Evolutionary conservation across 2,329 filamentous ascomycete genomes (phyloP), one percentile per base, ranked within the genome.

Genomic region (Beauveria brongniartii): DNA sequence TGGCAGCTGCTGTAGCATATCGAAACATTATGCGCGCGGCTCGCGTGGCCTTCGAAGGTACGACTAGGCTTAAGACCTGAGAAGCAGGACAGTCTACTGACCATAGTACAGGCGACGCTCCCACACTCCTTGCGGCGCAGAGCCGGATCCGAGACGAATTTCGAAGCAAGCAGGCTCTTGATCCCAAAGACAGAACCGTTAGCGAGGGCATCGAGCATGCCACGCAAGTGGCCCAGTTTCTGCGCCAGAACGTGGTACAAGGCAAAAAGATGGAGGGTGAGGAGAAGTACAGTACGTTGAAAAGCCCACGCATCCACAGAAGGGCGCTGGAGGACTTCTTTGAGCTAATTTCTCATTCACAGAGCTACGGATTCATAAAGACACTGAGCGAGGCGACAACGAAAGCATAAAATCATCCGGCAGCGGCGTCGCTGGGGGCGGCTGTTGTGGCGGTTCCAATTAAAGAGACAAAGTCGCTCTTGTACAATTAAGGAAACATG

Each of bases 351-450:
- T 37, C 5, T 16, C 34, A 16, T 37, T 37, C 14, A 0, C 67
- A 97, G 92, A 89, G 71, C 77, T 97, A 61, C 83, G 88, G 56
- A 97, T 99, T 75, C 94, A 97, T 73, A 83, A 96, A 63, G 79
- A 96, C 65, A 99, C 89, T 34, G 93, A 99, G 74, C 82, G 91
- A 65, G 92, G 94, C 59, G 90, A 97, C 75, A 99, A 99, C 71
- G 92, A 97, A 67, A 90, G 88, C 40, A 85, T 97, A 69, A 95
- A 92, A 75, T 16, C 14, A 78, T 85, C 64, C 1, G 70, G 69
- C 44, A 62, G 62, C n/a, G 34, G 12, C 5, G 12, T 37, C 34
- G 53, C 64, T n/a, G 65, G 69, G 8, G 69, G 71, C 22, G 72
- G 73, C 14, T 74, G 74, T 59, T 70, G 70, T 44, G 55, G 55